Evolutionary conservation across 345 rosid species (phyloP).

Genomic region (Bruguiera parviflora): DNA sequence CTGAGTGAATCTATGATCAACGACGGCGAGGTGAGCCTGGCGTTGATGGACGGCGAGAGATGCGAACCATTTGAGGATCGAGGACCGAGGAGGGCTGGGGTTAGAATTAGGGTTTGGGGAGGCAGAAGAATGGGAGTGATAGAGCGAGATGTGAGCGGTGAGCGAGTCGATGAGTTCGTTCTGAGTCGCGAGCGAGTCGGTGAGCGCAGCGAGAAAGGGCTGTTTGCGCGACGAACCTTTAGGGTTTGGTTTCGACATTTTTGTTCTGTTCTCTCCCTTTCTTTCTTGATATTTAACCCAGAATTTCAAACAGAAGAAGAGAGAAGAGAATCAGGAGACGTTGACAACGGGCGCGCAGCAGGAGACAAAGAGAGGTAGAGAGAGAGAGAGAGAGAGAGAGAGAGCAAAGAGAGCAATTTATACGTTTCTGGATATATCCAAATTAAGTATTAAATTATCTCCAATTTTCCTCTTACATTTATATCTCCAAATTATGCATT

Average conservation of each 20-base stretch:
- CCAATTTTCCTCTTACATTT: no score
- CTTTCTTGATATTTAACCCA: no score
- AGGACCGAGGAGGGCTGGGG: slow-evolving; percentile 46
- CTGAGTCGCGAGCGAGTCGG: slow-evolving; percentile 44
- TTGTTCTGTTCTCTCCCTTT: not conserved
- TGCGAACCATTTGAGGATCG: slow-evolving; percentile 80
- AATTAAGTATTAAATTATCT: no score
- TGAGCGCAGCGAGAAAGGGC: slow-evolving; percentile 5
- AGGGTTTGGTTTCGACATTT: slow-evolving; percentile 34
- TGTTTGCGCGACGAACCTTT: slow-evolving; percentile 9
- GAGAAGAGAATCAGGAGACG: no score
- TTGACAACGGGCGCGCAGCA: no score
- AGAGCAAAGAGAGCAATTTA: no score
- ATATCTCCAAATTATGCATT: no score
- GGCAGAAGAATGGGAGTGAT: slow-evolving; percentile 44
- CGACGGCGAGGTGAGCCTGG: slow-evolving; percentile 61
- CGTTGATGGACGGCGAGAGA: slow-evolving; percentile 77
- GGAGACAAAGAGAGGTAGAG: no score
- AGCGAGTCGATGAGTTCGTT: slow-evolving; percentile 70
- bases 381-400: no score
- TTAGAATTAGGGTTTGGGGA: slow-evolving; percentile 33
- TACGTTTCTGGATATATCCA: no score
- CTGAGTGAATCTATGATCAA: slow-evolving; percentile 56
- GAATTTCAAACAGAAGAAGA: no score
- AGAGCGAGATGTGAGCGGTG: slow-evolving; percentile 87